A percentile compares a stretch with the other conserved stretches of the same genome.
Evolutionary conservation across 108 stramenopile genomes (phyloP).

Genomic region (Nannochloropsis gaditana): DNA sequence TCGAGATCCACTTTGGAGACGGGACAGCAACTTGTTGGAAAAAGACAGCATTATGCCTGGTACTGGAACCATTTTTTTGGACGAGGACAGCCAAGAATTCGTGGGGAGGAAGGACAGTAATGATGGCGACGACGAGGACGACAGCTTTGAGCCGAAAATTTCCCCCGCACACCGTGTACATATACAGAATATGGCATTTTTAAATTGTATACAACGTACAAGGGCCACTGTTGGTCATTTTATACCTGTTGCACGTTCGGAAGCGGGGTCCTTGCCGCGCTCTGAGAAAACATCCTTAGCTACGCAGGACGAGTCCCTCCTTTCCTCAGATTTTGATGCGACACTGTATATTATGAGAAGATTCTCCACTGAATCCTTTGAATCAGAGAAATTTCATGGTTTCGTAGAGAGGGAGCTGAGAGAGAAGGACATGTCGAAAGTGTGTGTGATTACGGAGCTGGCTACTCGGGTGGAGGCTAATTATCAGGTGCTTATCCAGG

Average conservation of each 20-base stretch:
- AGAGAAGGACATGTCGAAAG: neutral
- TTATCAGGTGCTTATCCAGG: neutral
- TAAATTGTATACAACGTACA: neutral
- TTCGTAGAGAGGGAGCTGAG: neutral
- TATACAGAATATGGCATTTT: neutral
- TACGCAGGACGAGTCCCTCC: neutral
- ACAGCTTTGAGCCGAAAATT: neutral
- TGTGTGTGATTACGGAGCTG: neutral
- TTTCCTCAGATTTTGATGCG: neutral
- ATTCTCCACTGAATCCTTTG: neutral
- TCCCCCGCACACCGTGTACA: neutral
- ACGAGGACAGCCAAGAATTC: neutral
- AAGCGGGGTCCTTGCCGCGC: neutral
- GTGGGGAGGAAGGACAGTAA: neutral
- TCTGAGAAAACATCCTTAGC: neutral
- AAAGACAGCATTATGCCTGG: no score
- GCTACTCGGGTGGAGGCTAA: neutral
- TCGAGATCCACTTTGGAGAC: no score
- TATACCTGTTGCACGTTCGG: neutral
- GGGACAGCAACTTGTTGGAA: no score
- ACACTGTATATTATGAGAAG: neutral
- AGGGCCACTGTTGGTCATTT: no score
- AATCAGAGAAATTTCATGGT: neutral
- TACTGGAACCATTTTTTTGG: neutral
- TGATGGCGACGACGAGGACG: neutral